A percentile compares a stretch with the other conserved stretches of the same genome.
phyloP scores from a whole-genome alignment of 805 yeast genomes.

The Candida cerambycidarum region DNA sequence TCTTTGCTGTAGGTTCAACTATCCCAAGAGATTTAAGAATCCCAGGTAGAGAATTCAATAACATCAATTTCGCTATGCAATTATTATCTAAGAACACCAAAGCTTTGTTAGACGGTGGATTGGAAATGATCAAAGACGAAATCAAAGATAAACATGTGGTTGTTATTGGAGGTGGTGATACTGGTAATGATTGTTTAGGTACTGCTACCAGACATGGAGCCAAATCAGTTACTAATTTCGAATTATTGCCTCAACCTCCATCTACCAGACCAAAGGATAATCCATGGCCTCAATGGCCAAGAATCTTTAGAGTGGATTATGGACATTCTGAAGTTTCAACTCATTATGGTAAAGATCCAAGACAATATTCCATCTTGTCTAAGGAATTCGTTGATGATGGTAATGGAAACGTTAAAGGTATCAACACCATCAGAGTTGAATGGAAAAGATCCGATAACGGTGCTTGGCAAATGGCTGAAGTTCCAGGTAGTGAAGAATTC shows the following conservation, averaged over 20 bases:
- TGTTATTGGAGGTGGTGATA: conserved; percentile 99
- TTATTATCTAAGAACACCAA: conserved; percentile 82
- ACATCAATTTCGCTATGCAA: conserved; percentile 94
- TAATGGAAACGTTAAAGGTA: conserved; percentile 91
- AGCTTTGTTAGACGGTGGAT: conserved; percentile 77
- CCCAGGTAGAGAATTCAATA: conserved; percentile 88
- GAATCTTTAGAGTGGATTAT: conserved; percentile 95
- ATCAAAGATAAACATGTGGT: conserved; percentile 86
- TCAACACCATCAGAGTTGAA: conserved; percentile 94
- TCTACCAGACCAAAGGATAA: conserved; percentile 83
- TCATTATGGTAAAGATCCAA: conserved; percentile 95
- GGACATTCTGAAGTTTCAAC: conserved; percentile 95
- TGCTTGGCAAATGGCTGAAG: conserved; percentile 98
- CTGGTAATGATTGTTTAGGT: conserved; percentile 98
- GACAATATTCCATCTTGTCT: conserved; percentile 93
- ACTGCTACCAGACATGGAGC: conserved; percentile 98
- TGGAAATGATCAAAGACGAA: conserved; percentile 70
- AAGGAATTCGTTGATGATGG: conserved; percentile 96
- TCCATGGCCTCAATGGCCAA: conserved; percentile 99
- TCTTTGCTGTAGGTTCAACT: conserved; percentile 91
- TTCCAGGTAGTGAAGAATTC: conserved; percentile 90
- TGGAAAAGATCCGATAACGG: conserved; percentile 96
- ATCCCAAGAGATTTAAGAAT: conserved; percentile 93
- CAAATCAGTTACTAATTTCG: conserved; percentile 89
- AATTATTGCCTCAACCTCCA: conserved; percentile 91